These are phyloP conservation scores for Aegilops speltoides DNA, from an alignment of 176 grass and related monocot genomes.

Conservation along the genomic window DNA sequence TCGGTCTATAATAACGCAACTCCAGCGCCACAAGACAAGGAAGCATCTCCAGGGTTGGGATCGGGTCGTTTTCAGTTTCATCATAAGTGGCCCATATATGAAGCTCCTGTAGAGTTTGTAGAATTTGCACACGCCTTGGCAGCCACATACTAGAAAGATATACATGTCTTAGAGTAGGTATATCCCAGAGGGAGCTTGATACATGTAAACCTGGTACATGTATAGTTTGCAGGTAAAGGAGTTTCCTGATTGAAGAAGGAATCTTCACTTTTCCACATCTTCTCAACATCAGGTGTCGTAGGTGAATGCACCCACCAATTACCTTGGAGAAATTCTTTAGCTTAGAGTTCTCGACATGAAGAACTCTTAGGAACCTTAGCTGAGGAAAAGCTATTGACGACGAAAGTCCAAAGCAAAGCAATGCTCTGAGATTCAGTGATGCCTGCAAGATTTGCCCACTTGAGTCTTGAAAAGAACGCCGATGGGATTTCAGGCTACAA, in stretches of 20 bases:
- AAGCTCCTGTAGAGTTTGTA: no score
- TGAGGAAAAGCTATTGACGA: no score
- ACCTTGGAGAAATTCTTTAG: background rate
- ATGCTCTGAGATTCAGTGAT: no score
- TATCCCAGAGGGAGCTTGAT: constrained; percentile 35
- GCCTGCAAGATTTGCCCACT: no score
- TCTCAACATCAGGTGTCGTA: background rate
- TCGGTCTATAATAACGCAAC: fast-evolving
- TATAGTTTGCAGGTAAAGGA: background rate
- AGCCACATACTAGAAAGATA: fast-evolving
- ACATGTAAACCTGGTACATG: background rate
- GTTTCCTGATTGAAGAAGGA: background rate
- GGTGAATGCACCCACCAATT: background rate
- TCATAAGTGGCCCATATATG: fast-evolving
- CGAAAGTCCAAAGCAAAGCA: no score
- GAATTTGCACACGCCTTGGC: background rate
- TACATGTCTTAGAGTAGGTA: background rate
- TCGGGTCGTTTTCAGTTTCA: no score
- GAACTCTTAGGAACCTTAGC: background rate
- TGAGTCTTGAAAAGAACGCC: no score
- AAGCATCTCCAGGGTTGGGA: no score
- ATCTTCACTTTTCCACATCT: fast-evolving
- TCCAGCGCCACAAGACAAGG: no score
- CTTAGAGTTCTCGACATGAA: background rate
- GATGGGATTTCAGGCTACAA: no score